Evolutionary conservation across 2,329 filamentous ascomycete genomes (phyloP), one percentile per base, ranked within the genome.

Genomic region (Ilyonectria robusta): DNA sequence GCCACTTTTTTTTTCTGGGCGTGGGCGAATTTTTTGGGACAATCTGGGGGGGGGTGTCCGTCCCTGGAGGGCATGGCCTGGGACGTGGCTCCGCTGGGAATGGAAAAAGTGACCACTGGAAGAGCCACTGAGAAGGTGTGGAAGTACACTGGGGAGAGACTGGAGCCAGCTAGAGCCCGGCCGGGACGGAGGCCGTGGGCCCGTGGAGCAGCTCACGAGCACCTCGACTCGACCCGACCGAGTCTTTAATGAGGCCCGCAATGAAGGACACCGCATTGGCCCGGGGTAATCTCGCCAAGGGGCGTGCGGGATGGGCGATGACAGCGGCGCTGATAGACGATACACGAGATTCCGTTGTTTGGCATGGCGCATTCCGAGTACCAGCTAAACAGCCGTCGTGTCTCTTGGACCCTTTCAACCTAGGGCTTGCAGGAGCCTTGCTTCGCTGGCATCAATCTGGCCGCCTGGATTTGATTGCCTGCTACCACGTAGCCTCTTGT

Each of bases 211-310:
- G 65, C 31, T 60, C 44, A 26, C 31, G 15, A 65, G 57, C 31
- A 53, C 15, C 37, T 65, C 48, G 48, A 59, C 44, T 31, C 40
- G 21, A 33, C 62, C 53, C 59, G 50, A 59, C 53, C 59, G 50
- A 59, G 68, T 57, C 61, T 75, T 71, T 72, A 71, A 72, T 75
- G 67, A 75, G 73, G 74, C 73, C 73, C 73, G 73, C 72, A 68
- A 68, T 67, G 51, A 44, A 72, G 59, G 56, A 55, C 67, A 72
- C 67, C 69, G 72, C 72, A 75, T 70, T 72, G 72, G 62, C 64
- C 70, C 72, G 69, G 72, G 67, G 72, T 75, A 75, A 75, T 75
- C 68, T 75, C 73, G 69, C 60, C 72, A 75, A 68, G 69, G 68
- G 65, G 61, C 61, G 42, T 57, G 55, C 54, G 44, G 55, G 50